Base-by-base conservation (phyloP, 306 rosid genomes). In the Vigna angularis region DNA sequence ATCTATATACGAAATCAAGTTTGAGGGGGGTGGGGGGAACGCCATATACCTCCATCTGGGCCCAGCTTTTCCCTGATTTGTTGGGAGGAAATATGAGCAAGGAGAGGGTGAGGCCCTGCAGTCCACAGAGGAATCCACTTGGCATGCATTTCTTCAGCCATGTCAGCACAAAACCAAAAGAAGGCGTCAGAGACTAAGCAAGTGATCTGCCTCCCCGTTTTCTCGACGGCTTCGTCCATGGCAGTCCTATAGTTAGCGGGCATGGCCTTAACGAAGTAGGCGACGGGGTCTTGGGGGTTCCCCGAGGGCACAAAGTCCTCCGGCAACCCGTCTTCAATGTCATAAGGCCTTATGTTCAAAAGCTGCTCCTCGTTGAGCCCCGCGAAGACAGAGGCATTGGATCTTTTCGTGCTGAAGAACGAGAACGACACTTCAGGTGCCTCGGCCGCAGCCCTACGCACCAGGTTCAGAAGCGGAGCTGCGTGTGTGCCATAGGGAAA, bases 91-190 rank as follows among this genome's bases (percentile, higher is more conserved):
- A 88, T 50, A 57, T 92, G 96, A 16, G 53, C 18, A 28, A 90
- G 77, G 2, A 89, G 57, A n/a, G 97, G 49, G 13, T 86, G 88
- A 45, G 92, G 89, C 28, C 89, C 97, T 0, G 91, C 91, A 26
- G 92, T 87, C 98, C 98, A 94, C 0, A 94, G 66, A 36, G 98
- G 89, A 14, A 92, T 56, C 98, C 97, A 94, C 24, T 83, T 86
- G 12, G 85, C 88, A 20, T 65, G 10, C 81, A 87, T 65, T 70
- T 88, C 78, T 4, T 55, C 77, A 1, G 93, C 91, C 76, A 90
- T 10, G 0, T 88, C 92, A 0, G 86, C 93, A 18, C 78, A 88
- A 24, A 94, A 90, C 93, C 90, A 88, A 15, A 61, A 66, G 17
- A 92, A 89, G 0, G 97, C 98, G 7, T 94, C 97, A 0, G 92